phyloP scores from a whole-genome alignment of 2,329 filamentous ascomycete genomes.

The Dothistroma septosporum region DNA sequence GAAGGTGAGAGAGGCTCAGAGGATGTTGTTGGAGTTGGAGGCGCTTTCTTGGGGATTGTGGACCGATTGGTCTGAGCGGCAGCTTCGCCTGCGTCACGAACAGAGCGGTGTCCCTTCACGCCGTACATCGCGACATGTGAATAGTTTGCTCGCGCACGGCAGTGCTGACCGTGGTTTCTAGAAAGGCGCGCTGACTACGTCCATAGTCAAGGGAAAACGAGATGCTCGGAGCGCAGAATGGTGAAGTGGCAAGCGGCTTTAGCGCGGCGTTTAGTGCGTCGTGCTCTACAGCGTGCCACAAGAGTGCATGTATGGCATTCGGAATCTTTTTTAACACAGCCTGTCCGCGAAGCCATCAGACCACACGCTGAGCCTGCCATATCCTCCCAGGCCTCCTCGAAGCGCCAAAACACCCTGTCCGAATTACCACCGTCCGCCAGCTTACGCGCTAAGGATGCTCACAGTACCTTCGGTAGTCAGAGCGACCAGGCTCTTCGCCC shows the following conservation, averaged over 20 bases:
- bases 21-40: background rate
- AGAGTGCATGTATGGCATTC: background rate
- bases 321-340: background rate
- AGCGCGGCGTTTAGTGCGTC: background rate
- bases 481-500: slow-evolving; percentile 69
- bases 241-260: background rate
- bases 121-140: background rate
- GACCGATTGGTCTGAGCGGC: background rate
- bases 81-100: background rate
- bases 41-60: background rate
- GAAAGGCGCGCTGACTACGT: background rate
- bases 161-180: background rate
- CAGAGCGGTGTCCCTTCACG: background rate
- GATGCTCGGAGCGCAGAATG: background rate
- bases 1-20: background rate
- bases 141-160: background rate
- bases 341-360: background rate
- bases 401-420: slow-evolving; percentile 10
- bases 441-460: slow-evolving; percentile 55
- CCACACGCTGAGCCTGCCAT: background rate
- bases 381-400: background rate
- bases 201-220: background rate
- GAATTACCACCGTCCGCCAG: background rate
- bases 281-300: background rate
- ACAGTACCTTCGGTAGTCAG: slow-evolving; percentile 72